Base-by-base conservation (phyloP, 345 rosid genomes). In the Ceriops zippeliana region DNA sequence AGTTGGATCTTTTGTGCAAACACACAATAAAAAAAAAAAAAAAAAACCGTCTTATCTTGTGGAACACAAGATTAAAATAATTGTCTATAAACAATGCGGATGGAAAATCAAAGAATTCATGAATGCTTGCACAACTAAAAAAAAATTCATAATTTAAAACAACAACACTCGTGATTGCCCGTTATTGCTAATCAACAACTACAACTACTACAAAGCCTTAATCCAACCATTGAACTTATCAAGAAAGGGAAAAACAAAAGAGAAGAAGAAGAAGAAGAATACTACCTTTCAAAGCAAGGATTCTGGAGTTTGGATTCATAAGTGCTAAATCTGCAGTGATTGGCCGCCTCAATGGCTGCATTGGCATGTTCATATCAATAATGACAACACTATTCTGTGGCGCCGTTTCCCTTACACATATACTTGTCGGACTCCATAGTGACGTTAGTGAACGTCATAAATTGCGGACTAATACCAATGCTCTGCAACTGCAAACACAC, bases 401-500 rank as follows among this genome's bases (percentile, higher is more conserved):
- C 19, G 93, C 73, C 21, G 96, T 92, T 79, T 92, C 96, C 71
- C 92, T 80, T 47, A 92, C 96, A 68, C 93, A 92, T 28, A 92
- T 85, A 91, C 84, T 88, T 92, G 56, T 92, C 93, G 7, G 98
- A 89, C 62, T 89, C 98, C 92, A 85, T 89, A 0, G 96, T 92
- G 34, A 92, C 90, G 70, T 89, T 82, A 13, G 96, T 88, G 69
- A 91, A 89, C 51, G 86, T 85, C 51, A 92, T 88, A 71, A 89
- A 92, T 65, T 89, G 89, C 51, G 82, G 89, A 75, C 80, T 84
- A 73, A 92, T 88, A 65, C 96, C 96, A 58, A 84, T 56, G 83
- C 86, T 82, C 16, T 92, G 87, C 73, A 89, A 87, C 96, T 91
- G 83, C 77, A 54, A 9, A 27, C 22, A 54, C 49, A 42, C 17